A percentile compares a stretch with the other conserved stretches of the same genome.
Conservation (phyloP, 441 rosid genomes). For the Metrosideros polymorpha region DNA sequence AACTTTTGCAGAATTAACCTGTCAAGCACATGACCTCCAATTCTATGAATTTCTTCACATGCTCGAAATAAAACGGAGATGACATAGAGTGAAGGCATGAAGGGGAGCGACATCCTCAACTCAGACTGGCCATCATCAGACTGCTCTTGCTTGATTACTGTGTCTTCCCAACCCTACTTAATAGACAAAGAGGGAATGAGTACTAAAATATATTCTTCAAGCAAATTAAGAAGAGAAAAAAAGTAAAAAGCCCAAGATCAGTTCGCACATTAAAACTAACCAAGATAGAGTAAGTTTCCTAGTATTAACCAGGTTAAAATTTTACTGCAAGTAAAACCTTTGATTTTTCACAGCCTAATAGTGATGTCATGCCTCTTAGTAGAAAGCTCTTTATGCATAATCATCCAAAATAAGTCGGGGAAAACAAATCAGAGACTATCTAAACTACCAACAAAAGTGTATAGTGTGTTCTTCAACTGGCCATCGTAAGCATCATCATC, state of each 20-base stretch:
- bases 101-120: conserved; percentile 88
- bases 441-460: neutral
- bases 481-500: neutral
- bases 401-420: neutral
- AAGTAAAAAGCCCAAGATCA: neutral
- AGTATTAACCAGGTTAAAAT: neutral
- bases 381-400: neutral
- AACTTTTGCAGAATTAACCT: conserved; percentile 77
- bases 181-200: conserved; percentile 19
- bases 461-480: neutral
- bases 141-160: conserved; percentile 79
- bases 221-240: neutral
- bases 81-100: conserved; percentile 87
- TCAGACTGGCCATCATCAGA: conserved; percentile 59
- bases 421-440: neutral
- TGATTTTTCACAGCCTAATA: neutral
- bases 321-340: neutral
- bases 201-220: neutral
- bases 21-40: conserved; percentile 97
- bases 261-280: neutral
- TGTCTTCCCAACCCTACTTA: conserved; percentile 97
- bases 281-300: neutral
- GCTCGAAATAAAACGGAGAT: conserved; percentile 85
- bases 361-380: neutral
- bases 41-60: conserved; percentile 92